Evolutionary conservation across 257 asterid genomes (phyloP).

Genomic region (Paraleonurus japonicus): DNA sequence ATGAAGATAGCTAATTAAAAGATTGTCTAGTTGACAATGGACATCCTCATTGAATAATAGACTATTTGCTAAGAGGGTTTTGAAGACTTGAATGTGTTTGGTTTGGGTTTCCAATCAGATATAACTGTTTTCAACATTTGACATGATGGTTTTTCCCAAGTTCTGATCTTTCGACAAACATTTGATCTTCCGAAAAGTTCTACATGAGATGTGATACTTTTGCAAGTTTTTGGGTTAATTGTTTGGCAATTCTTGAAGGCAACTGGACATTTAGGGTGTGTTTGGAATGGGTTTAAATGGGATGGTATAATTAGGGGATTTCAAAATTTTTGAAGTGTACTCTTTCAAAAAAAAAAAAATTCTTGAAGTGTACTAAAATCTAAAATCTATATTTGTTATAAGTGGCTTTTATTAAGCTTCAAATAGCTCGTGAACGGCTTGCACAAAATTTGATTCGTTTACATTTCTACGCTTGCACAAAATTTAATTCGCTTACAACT

Average conservation of each 20-base stretch:
- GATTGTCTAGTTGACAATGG: background rate
- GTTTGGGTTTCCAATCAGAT: background rate
- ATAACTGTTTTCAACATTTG: conserved; percentile 15
- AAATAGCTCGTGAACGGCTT: no score
- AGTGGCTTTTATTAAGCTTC: background rate
- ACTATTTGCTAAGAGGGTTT: background rate
- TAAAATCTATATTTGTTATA: background rate
- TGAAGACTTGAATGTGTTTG: background rate
- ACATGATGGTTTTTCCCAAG: background rate
- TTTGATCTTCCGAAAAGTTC: background rate
- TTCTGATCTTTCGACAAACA: conserved; percentile 9
- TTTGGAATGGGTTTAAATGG: background rate
- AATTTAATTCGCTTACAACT: no score
- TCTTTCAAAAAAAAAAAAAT: no score
- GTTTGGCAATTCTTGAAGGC: background rate
- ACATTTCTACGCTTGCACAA: no score
- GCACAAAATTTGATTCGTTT: no score
- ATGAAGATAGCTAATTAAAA: background rate
- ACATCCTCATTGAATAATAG: background rate
- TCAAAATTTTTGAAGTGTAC: background rate
- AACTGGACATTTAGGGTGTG: background rate
- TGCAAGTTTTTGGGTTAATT: background rate
- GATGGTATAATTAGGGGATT: background rate
- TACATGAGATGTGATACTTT: background rate
- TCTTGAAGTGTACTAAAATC: no score